These are phyloP conservation scores for Mitragyna speciosa DNA, from an alignment of 257 asterid species.

Conservation along the genomic window DNA sequence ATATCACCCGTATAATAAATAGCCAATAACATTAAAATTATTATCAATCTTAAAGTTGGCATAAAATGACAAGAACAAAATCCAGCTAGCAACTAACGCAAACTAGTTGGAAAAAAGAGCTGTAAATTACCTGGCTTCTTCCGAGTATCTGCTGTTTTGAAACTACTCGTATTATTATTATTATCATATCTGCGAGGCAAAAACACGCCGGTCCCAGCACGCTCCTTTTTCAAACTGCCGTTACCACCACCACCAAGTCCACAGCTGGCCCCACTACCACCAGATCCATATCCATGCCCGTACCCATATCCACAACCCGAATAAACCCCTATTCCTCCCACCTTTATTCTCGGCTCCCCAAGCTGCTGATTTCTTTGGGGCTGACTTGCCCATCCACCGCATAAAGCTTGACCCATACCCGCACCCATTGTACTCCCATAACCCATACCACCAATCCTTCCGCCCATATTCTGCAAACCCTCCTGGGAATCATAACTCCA, in stretches of 20 bases:
- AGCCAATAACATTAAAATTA: not conserved
- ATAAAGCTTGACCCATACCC: conserved; percentile 2
- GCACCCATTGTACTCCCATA: not conserved
- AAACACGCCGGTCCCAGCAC: conserved; percentile 85
- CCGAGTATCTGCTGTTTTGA: conserved; percentile 39
- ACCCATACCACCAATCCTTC: not conserved
- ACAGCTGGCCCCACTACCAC: conserved; percentile 21
- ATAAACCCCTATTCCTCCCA: not conserved
- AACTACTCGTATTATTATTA: conserved; percentile 11
- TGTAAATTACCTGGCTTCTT: conserved; percentile 57
- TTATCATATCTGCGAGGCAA: conserved; percentile 57
- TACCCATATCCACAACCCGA: conserved; percentile 17
- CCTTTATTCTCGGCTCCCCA: not conserved
- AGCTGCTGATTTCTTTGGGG: conserved; percentile 3
- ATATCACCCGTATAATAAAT: not conserved
- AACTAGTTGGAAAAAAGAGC: conserved; percentile 7
- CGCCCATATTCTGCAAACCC: conserved; percentile 11
- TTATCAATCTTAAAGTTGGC: not conserved
- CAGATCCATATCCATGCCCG: conserved; percentile 25
- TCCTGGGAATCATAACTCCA: conserved; percentile 23
- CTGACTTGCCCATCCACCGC: conserved; percentile 30
- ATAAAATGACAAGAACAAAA: not conserved
- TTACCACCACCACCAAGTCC: conserved; percentile 26
- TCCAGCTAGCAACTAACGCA: not conserved
- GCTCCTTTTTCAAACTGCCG: conserved; percentile 38